These are phyloP conservation scores for Pontederia crassipes DNA, from an alignment of 176 grass and related monocot species.

Conservation along the genomic window DNA sequence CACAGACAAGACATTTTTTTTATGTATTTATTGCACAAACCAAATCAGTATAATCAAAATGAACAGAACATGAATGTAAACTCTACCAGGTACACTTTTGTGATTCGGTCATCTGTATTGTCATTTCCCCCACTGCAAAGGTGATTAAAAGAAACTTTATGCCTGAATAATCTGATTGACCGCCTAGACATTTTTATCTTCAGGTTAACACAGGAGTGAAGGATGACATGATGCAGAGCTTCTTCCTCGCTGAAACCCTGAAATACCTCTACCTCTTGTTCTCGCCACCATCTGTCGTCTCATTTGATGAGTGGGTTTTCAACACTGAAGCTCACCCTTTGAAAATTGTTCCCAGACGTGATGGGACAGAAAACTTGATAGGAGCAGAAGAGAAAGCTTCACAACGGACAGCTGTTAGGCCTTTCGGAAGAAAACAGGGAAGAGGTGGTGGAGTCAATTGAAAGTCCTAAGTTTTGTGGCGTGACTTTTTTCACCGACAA, in stretches of 20 bases:
- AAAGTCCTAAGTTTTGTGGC: conserved; percentile 2
- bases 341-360: conserved; percentile 46
- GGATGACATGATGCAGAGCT: conserved; percentile 97
- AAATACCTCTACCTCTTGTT: conserved; percentile 98
- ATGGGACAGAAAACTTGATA: background rate
- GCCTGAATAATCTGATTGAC: too few species aligned
- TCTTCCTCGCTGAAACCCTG: conserved; percentile 90
- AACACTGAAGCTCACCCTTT: conserved; percentile 96
- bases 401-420: conserved; percentile 17
- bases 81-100: too few species aligned
- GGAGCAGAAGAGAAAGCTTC: conserved; percentile 11
- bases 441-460: conserved; percentile 2
- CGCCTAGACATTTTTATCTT: background rate
- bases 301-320: conserved; percentile 94
- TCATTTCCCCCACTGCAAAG: too few species aligned
- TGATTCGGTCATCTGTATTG: too few species aligned
- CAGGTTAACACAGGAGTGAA: conserved; percentile 89
- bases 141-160: too few species aligned
- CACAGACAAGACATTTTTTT: too few species aligned
- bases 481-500: too few species aligned
- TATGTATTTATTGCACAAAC: too few species aligned
- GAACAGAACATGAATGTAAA: too few species aligned
- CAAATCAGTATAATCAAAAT: too few species aligned
- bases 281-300: conserved; percentile 82
- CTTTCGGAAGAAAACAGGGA: conserved; percentile 72